Conservation (phyloP, 140 eudicot genomes). For the Bidens hawaiensis region DNA sequence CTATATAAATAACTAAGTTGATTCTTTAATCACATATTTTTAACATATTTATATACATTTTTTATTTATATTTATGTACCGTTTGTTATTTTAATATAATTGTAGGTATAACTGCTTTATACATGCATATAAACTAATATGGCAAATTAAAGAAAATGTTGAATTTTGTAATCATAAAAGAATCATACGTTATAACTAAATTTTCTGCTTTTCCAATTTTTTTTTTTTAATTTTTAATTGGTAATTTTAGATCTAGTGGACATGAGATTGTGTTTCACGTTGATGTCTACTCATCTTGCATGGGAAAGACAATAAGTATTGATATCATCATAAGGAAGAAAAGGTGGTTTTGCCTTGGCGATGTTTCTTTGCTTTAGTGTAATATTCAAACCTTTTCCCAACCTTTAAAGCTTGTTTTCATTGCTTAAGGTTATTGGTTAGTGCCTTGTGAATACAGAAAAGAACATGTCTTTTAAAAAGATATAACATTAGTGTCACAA, state of each 20-base stretch:
- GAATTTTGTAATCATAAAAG: neutral
- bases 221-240: neutral
- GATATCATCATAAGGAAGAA: conserved; percentile 21
- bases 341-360: conserved; percentile 37
- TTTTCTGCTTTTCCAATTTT: neutral
- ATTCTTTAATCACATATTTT: too few species aligned
- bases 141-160: neutral
- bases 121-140: neutral
- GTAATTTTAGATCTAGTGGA: conserved; percentile 24
- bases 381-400: conserved; percentile 26
- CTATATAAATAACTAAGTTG: too few species aligned
- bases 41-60: too few species aligned
- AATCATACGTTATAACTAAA: neutral
- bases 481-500: neutral
- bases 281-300: conserved; percentile 38
- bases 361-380: conserved; percentile 38
- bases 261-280: conserved; percentile 33
- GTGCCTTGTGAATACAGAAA: conserved; percentile 43
- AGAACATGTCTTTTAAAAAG: conserved; percentile 35
- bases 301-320: conserved; percentile 33
- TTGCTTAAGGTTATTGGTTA: conserved; percentile 34
- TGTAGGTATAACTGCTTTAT: neutral
- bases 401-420: conserved; percentile 21
- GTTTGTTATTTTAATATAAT: too few species aligned
- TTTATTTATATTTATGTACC: neutral